A percentile compares a stretch with the other conserved stretches of the same genome.
Evolutionary conservation across 2,329 filamentous ascomycete species (phyloP).

Genomic region (Colletotrichum chlorophyti): DNA sequence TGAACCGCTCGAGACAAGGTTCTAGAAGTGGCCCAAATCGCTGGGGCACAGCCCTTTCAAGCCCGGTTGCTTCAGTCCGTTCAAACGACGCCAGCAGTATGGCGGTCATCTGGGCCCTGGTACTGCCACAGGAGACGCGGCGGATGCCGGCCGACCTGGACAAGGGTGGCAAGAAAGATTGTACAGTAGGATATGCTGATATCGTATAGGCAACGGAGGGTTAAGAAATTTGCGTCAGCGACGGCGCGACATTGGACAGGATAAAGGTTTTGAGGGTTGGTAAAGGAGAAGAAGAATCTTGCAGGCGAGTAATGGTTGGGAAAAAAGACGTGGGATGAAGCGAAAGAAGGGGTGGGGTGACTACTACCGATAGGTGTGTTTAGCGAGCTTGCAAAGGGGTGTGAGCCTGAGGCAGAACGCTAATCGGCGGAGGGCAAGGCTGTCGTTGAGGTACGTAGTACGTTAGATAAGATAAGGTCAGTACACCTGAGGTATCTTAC

Average conservation of each 20-base stretch:
- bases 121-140: too few species aligned
- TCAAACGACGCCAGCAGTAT: too few species aligned
- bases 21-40: too few species aligned
- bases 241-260: neutral
- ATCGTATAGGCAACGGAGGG: neutral
- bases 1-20: too few species aligned
- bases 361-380: neutral
- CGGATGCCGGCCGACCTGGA: neutral
- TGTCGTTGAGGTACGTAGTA: too few species aligned
- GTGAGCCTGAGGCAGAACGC: neutral
- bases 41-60: too few species aligned
- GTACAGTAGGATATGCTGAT: neutral
- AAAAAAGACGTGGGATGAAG: neutral
- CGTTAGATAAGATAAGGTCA: slow-evolving; percentile 1
- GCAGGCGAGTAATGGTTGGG: neutral
- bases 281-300: neutral
- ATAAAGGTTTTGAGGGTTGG: neutral
- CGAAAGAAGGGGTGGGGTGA: neutral
- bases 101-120: too few species aligned
- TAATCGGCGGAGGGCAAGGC: too few species aligned
- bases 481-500: neutral
- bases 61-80: too few species aligned
- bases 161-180: neutral
- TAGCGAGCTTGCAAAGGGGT: too few species aligned
- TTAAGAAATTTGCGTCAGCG: neutral